Conservation (phyloP, 2,329 filamentous ascomycete genomes). For the Colletotrichum sp. region DNA sequence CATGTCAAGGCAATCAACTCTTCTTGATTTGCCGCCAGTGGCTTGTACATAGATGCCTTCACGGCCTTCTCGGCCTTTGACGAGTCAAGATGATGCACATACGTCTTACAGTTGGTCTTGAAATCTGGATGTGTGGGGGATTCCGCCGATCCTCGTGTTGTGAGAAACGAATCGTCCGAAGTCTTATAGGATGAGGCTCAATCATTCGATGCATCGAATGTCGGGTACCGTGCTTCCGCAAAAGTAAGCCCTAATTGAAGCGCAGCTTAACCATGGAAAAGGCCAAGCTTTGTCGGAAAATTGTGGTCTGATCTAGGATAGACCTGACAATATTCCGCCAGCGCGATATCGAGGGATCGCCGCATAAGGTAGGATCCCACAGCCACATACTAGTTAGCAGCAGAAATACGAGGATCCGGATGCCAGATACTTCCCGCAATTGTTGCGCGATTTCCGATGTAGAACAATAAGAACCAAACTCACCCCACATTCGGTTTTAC, state of each 20-base stretch:
- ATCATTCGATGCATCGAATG: neutral
- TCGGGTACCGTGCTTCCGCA: neutral
- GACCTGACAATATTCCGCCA: neutral
- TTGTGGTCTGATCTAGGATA: neutral
- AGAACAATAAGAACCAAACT: neutral
- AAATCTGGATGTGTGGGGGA: neutral
- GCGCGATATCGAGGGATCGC: neutral
- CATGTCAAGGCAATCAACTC: constrained; percentile 25
- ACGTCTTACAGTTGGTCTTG: neutral
- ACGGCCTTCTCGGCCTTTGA: neutral
- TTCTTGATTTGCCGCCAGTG: neutral
- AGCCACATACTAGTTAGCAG: neutral
- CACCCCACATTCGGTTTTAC: neutral
- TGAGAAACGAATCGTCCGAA: neutral
- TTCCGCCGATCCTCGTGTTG: neutral
- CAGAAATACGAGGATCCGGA: neutral
- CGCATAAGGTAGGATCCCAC: neutral
- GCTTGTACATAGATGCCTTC: neutral
- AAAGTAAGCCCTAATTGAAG: neutral
- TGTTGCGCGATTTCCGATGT: neutral
- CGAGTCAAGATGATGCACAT: neutral
- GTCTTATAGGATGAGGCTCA: neutral
- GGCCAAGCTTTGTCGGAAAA: neutral
- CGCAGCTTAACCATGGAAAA: neutral
- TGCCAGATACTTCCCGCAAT: neutral